Evolutionary conservation across 2,329 filamentous ascomycete genomes (phyloP).

Genomic region (Penicillium sp.): DNA sequence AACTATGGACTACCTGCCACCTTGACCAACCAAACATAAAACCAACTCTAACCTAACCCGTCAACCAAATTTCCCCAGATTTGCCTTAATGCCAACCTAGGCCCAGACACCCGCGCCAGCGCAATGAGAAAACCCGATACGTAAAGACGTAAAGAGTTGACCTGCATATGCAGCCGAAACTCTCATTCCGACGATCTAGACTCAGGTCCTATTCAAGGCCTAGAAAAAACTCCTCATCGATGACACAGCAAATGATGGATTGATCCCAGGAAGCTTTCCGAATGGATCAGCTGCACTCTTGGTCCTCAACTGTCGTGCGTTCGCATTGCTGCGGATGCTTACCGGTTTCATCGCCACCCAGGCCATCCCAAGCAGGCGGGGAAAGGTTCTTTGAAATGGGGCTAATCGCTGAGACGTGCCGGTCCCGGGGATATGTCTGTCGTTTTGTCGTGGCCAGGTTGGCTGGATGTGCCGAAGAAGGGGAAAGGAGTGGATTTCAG

Average conservation of each 20-base stretch:
- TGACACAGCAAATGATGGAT: background rate
- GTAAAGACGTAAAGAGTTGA: background rate
- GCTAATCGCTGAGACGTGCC: constrained; percentile 3
- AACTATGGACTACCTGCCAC: background rate
- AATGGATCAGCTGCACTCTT: constrained; percentile 1
- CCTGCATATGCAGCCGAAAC: constrained; percentile 7
- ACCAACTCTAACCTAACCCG: too few species aligned
- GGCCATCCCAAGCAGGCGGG: constrained; percentile 18
- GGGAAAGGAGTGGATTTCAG: background rate
- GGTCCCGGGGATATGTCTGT: background rate
- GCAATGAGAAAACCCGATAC: background rate
- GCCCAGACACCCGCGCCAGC: background rate
- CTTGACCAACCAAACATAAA: background rate
- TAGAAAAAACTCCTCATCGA: background rate
- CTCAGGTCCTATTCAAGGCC: background rate
- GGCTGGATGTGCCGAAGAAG: background rate
- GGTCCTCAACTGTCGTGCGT: constrained; percentile 15
- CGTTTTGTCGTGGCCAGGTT: too few species aligned
- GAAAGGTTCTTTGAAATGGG: constrained; percentile 23
- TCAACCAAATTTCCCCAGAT: constrained; percentile 6
- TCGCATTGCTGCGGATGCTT: constrained; percentile 19
- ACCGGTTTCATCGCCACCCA: constrained; percentile 22
- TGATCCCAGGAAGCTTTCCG: background rate
- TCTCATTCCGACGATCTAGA: constrained; percentile 4
- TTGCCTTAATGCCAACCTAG: background rate